Evolutionary conservation across 2,329 filamentous ascomycete genomes (phyloP).

Genomic region (Exophiala xenobiotica): DNA sequence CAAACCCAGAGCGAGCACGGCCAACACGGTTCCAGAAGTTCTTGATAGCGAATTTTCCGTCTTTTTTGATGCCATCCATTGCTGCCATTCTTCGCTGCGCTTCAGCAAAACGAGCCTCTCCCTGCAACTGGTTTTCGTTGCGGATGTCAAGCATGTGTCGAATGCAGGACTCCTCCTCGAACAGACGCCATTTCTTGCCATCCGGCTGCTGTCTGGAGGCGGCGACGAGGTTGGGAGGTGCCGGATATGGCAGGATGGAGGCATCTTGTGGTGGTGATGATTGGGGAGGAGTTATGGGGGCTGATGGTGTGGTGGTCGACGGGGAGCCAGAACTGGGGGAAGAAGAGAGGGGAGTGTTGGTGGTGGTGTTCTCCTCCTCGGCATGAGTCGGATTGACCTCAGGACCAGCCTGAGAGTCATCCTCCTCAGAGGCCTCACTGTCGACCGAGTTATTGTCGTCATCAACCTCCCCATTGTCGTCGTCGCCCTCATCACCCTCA

Average conservation of each 20-base stretch:
- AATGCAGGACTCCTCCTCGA: constrained; percentile 27
- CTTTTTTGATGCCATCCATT: constrained; percentile 9
- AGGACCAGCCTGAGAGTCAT: constrained; percentile 8
- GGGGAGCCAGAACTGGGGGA: neutral
- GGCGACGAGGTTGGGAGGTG: constrained; percentile 15
- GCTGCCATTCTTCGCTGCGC: constrained; percentile 18
- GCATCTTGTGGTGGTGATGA: constrained; percentile 1
- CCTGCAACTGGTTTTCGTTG: constrained; percentile 14
- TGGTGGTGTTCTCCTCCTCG: neutral
- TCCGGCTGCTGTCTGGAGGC: constrained; percentile 8
- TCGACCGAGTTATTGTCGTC: neutral
- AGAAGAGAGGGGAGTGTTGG: neutral
- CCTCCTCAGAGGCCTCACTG: constrained; percentile 1
- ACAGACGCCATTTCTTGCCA: constrained; percentile 18
- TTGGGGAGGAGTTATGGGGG: neutral
- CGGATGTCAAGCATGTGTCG: constrained; percentile 26
- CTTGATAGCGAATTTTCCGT: constrained; percentile 21
- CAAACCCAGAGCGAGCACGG: constrained; percentile 22
- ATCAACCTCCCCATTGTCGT: constrained; percentile 4
- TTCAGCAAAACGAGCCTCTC: constrained; percentile 26
- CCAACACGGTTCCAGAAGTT: constrained; percentile 30
- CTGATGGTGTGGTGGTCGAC: neutral
- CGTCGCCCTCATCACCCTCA: neutral
- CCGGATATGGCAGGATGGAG: constrained; percentile 20
- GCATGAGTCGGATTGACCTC: constrained; percentile 2